These are phyloP conservation scores for Neonectria coccinea DNA, from an alignment of 2,329 filamentous ascomycete genomes.

Conservation along the genomic window DNA sequence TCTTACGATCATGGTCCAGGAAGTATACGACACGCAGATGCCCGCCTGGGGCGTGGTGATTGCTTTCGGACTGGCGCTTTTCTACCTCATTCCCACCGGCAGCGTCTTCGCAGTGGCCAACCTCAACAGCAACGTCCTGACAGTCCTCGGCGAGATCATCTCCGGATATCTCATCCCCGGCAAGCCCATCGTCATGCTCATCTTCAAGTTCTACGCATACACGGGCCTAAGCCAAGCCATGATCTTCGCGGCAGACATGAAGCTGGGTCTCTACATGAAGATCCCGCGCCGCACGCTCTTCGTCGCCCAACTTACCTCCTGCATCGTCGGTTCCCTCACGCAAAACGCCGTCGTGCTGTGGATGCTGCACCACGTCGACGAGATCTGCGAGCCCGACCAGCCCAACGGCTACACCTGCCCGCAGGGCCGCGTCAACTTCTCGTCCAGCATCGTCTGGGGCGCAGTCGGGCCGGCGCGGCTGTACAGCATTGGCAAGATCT, in stretches of 20 bases:
- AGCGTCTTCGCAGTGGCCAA: conserved; percentile 49
- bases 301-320: conserved; percentile 58
- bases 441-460: conserved; percentile 62
- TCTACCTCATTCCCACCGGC: conserved; percentile 38
- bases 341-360: conserved; percentile 53
- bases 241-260: conserved; percentile 61
- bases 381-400: conserved; percentile 27
- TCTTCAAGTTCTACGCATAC: conserved; percentile 40
- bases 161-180: conserved; percentile 38
- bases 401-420: conserved; percentile 59
- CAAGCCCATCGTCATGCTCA: conserved; percentile 36
- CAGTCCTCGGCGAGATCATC: conserved; percentile 46
- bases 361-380: conserved; percentile 23
- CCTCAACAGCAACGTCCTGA: conserved; percentile 52
- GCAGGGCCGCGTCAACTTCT: conserved; percentile 58
- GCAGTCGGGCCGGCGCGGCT: conserved; percentile 59
- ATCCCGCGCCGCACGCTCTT: conserved; percentile 60
- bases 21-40: conserved; percentile 42
- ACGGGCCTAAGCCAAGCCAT: conserved; percentile 53
- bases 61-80: conserved; percentile 37
- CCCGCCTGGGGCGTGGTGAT: conserved; percentile 44
- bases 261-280: conserved; percentile 62
- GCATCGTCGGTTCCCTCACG: conserved; percentile 44
- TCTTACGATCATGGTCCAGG: conserved; percentile 46
- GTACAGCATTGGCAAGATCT: conserved; percentile 27